phyloP scores from a whole-genome alignment of 1,284 basidiomycete species.

The Apiotrichum mycotoxinovorans region DNA sequence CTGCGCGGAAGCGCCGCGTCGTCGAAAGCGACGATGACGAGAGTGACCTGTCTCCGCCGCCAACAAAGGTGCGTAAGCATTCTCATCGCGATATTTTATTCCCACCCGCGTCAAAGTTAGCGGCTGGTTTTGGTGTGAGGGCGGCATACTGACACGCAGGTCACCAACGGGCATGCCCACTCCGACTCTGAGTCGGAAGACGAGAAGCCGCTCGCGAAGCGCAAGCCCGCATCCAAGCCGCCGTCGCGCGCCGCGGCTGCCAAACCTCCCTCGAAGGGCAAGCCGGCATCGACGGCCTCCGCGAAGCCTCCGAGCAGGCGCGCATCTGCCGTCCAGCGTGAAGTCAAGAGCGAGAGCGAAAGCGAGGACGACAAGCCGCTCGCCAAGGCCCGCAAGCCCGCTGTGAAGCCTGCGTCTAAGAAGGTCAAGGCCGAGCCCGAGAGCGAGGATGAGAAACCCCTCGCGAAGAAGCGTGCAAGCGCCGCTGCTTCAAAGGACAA shows the following conservation, averaged over 20 bases:
- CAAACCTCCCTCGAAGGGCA: conserved; percentile 25
- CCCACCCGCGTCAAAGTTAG: too few relatives aligned
- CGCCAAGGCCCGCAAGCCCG: conserved; percentile 12
- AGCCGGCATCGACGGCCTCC: conserved; percentile 11
- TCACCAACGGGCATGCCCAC: conserved; percentile 11
- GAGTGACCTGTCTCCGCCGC: conserved; percentile 2
- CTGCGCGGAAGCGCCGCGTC: conserved; percentile 35
- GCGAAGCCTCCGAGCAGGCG: conserved; percentile 2
- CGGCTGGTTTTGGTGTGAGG: too few relatives aligned
- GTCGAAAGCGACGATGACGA: conserved; percentile 39
- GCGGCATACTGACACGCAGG: not conserved
- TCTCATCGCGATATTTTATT: too few relatives aligned
- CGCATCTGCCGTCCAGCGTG: not conserved
- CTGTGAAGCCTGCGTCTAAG: conserved; percentile 21
- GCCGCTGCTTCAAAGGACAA: conserved; percentile 51
- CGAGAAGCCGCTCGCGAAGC: conserved; percentile 62
- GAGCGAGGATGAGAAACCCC: conserved; percentile 43
- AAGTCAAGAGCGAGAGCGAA: not conserved
- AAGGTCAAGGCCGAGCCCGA: conserved; percentile 59
- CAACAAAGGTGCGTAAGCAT: not conserved
- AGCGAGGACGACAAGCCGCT: conserved; percentile 21
- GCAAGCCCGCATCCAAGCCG: conserved; percentile 35
- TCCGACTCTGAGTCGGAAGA: conserved; percentile 52
- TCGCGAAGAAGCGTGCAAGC: conserved; percentile 51
- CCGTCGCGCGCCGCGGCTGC: conserved; percentile 44